Base-by-base conservation (phyloP, 192 early-diverging fungal species). In the Physocladia obscura region DNA sequence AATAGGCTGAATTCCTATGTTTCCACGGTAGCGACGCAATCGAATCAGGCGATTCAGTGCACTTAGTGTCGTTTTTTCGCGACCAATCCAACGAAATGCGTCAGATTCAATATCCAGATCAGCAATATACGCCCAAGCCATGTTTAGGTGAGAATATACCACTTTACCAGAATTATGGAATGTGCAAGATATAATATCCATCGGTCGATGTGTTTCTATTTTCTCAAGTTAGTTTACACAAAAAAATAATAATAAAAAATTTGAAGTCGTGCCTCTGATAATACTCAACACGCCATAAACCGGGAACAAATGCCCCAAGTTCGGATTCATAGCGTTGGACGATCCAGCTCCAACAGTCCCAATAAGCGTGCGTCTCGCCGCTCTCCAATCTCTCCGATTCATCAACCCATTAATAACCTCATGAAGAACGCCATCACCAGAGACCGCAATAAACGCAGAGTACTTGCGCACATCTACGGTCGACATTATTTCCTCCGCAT, bases 321-420 rank as follows among this genome's bases (percentile, higher is more conserved):
- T 81, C 51, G 60, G 63, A 39, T 63, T 73, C 75, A 83, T 78
- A 13, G 77, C 82, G 55, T 83, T 83, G 1, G 74, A 63, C 8
- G 77, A 70, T 11, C 82, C 78, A 27, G 75, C 71, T 2, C 77
- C 79, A 76, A 92, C 85, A 13, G 84, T 70, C 0, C 90, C 89
- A 2, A 93, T 26, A 0, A 89, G 87, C 3, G 90, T 56, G 21
- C 77, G 76, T 39, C 78, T 71, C 8, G 87, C 84, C 8, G 71
- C 57, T 29, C 79, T 56, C 58, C 86, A 89, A 70, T 94, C 90
- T 3, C 82, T 74, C 27, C 91, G 77, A 51, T 82, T 75, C 80
- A 94, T 74, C n/a, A 93, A 77, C 3, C 91, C 92, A 55, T 94
- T 91, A 31, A 92, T 78, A 11, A 93, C 74, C 73, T 94, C 92